Evolutionary conservation across 2,329 filamentous ascomycete genomes (phyloP).

Genomic region (Periconia digitata): DNA sequence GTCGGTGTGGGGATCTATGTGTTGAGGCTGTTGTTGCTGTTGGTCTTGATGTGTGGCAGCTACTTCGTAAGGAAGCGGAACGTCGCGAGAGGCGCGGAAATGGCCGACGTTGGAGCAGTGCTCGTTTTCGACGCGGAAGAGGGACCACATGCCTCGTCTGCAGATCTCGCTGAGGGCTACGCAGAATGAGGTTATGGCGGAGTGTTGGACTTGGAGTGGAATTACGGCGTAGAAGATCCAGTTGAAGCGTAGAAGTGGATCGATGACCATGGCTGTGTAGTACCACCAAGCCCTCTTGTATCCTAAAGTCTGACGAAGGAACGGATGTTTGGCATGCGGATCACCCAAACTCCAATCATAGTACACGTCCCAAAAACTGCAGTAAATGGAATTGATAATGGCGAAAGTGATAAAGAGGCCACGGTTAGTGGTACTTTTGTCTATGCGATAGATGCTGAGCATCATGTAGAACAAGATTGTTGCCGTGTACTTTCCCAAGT

Average conservation of each 20-base stretch:
- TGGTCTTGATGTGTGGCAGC: slow-evolving; percentile 13
- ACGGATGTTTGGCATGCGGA: slow-evolving; percentile 64
- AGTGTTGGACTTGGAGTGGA: slow-evolving; percentile 77
- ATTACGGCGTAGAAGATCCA: slow-evolving; percentile 95
- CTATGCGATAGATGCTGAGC: slow-evolving; percentile 81
- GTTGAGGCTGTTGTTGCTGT: slow-evolving; percentile 32
- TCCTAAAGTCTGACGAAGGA: slow-evolving; percentile 71
- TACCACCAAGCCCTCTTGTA: slow-evolving; percentile 82
- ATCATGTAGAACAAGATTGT: slow-evolving; percentile 78
- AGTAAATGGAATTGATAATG: slow-evolving; percentile 79
- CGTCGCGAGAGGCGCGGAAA: slow-evolving; percentile 85
- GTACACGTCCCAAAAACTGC: slow-evolving; percentile 86
- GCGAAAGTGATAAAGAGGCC: slow-evolving; percentile 80
- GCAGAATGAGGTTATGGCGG: slow-evolving; percentile 76
- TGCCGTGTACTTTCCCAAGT: slow-evolving; percentile 86
- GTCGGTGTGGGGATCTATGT: slow-evolving; percentile 16
- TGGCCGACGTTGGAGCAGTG: slow-evolving; percentile 81
- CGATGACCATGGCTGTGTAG: slow-evolving; percentile 79
- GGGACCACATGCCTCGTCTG: slow-evolving; percentile 86
- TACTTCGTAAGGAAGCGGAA: slow-evolving; percentile 77
- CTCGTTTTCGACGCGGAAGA: slow-evolving; percentile 96
- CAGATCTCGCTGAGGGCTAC: slow-evolving; percentile 77
- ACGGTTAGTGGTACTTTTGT: slow-evolving; percentile 59
- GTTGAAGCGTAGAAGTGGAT: slow-evolving; percentile 84
- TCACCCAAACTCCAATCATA: slow-evolving; percentile 98